A percentile compares a stretch with the other conserved stretches of the same genome.
These are phyloP conservation scores for Thermothelomyces thermophilus DNA, from an alignment of 2,329 filamentous ascomycete species.

Conservation along the genomic window DNA sequence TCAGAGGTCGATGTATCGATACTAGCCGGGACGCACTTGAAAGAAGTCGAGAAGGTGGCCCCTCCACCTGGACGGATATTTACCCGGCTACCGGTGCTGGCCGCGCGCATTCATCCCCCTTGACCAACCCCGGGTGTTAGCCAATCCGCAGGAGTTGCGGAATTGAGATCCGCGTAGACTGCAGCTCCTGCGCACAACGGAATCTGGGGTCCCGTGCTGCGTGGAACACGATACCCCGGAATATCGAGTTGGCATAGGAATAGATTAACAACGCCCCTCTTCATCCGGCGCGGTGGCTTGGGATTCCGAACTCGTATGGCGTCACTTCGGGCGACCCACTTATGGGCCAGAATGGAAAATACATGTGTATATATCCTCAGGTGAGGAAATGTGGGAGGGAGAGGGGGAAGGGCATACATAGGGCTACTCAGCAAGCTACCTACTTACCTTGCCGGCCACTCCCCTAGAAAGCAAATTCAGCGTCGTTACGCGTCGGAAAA, in stretches of 20 bases:
- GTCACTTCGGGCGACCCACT: not conserved
- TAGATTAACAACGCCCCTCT: slow-evolving; percentile 5
- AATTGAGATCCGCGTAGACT: not conserved
- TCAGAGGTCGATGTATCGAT: too few relatives aligned
- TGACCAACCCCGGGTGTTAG: not conserved
- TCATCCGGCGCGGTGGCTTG: not conserved
- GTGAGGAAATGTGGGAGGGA: too few relatives aligned
- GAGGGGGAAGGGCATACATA: too few relatives aligned
- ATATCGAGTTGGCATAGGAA: not conserved
- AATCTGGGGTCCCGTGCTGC: slow-evolving; percentile 4
- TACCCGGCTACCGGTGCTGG: too few relatives aligned
- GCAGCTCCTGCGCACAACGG: not conserved
- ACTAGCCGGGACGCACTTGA: too few relatives aligned
- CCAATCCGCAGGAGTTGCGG: not conserved
- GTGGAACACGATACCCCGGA: not conserved
- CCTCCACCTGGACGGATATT: too few relatives aligned
- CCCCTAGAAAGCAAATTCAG: not conserved
- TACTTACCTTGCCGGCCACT: too few relatives aligned
- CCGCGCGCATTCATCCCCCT: too few relatives aligned
- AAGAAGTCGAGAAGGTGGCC: too few relatives aligned
- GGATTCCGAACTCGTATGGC: not conserved
- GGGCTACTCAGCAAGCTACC: too few relatives aligned
- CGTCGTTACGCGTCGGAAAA: too few relatives aligned
- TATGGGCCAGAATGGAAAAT: not conserved
- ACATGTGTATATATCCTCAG: not conserved